Evolutionary conservation across 331 rosid genomes (phyloP).

Genomic region (Malus hybrid): DNA sequence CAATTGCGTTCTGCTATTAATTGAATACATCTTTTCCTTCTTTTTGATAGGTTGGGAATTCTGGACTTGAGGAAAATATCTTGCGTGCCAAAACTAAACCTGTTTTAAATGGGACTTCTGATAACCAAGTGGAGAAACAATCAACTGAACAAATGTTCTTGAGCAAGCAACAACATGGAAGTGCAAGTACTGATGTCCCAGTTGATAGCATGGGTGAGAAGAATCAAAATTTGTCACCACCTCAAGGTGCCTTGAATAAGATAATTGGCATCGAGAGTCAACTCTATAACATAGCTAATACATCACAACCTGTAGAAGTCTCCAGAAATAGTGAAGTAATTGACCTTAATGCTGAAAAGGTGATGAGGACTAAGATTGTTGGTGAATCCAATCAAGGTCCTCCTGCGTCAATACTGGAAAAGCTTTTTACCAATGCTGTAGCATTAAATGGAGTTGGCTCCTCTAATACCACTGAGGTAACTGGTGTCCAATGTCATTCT

Average conservation of each 20-base stretch:
- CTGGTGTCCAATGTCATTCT: constrained; percentile 12
- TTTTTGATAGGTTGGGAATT: constrained; percentile 49
- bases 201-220: constrained; percentile 33
- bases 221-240: constrained; percentile 22
- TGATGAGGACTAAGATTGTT: constrained; percentile 27
- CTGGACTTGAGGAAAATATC: constrained; percentile 28
- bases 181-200: constrained; percentile 26
- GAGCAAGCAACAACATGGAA: constrained; percentile 39
- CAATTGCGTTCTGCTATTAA: background rate
- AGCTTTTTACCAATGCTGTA: constrained; percentile 57
- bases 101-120: constrained; percentile 28
- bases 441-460: constrained; percentile 36
- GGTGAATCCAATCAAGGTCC: constrained; percentile 35
- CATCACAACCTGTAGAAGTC: constrained; percentile 48
- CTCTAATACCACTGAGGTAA: constrained; percentile 52
- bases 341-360: constrained; percentile 45
- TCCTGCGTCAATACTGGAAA: constrained; percentile 63
- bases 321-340: constrained; percentile 42
- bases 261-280: constrained; percentile 31
- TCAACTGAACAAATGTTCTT: constrained; percentile 30
- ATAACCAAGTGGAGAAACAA: constrained; percentile 34
- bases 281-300: constrained; percentile 31
- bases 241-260: constrained; percentile 36
- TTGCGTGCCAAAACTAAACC: constrained; percentile 30
- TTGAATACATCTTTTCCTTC: constrained; percentile 20